phyloP scores from a whole-genome alignment of 768 basidiomycete genomes.

The Russula dissimulans region DNA sequence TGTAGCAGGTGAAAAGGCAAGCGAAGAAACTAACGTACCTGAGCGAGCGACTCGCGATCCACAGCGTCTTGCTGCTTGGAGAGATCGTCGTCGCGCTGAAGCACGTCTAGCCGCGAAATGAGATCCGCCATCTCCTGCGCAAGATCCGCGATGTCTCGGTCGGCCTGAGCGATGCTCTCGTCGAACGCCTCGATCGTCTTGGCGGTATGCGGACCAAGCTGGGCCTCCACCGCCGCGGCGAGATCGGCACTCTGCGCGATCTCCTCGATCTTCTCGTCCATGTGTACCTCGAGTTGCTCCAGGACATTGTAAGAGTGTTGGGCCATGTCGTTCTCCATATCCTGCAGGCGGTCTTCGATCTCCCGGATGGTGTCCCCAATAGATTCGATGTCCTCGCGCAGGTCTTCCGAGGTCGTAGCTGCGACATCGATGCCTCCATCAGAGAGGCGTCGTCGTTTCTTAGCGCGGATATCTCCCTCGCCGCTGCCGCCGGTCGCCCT shows the following conservation, averaged over 20 bases:
- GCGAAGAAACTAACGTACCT: conserved; percentile 18
- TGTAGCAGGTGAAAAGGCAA: neutral
- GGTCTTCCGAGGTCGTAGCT: neutral
- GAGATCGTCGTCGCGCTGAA: conserved; percentile 2
- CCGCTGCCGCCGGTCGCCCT: neutral
- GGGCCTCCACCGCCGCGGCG: neutral
- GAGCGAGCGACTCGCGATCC: conserved; percentile 13
- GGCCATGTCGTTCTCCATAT: conserved; percentile 16
- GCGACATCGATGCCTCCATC: neutral
- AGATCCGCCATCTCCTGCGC: conserved; percentile 14
- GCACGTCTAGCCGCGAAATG: conserved; percentile 1
- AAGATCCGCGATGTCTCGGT: conserved; percentile 13
- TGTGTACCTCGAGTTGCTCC: conserved; percentile 9
- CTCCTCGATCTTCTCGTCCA: conserved; percentile 19
- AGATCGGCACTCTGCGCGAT: conserved; percentile 3
- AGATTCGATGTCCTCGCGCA: conserved; percentile 9
- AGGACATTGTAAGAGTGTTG: conserved; percentile 12
- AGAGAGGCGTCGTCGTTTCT: conserved; percentile 10
- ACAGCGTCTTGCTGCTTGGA: conserved; percentile 19
- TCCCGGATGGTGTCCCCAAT: conserved; percentile 10
- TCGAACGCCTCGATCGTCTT: conserved; percentile 3
- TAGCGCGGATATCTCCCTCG: neutral
- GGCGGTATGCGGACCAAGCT: neutral
- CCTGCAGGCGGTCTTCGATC: conserved; percentile 13
- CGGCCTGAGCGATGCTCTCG: conserved; percentile 6